phyloP scores from a whole-genome alignment of 2,329 filamentous ascomycete species.

The Ophiostoma triangulosporum region DNA sequence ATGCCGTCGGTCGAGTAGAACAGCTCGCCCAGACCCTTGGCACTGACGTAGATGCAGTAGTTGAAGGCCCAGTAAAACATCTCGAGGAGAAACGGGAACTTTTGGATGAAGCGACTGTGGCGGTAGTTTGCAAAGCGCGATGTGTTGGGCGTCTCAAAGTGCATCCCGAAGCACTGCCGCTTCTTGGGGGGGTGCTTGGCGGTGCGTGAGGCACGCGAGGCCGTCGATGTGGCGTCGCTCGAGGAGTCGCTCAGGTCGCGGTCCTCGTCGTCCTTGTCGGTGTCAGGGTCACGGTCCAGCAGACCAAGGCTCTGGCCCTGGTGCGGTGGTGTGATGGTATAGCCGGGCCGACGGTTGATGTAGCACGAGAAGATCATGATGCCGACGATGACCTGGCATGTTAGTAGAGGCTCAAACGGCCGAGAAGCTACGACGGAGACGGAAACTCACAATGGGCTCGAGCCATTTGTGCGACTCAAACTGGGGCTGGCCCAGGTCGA shows the following conservation, averaged over 20 bases:
- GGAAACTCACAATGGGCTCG: not conserved
- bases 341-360: not conserved
- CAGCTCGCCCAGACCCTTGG: not conserved
- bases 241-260: not conserved
- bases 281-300: not conserved
- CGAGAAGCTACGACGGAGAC: not conserved
- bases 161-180: not conserved
- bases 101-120: not conserved
- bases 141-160: not conserved
- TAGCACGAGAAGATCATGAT: not conserved
- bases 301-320: not conserved
- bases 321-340: not conserved
- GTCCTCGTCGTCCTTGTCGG: not conserved
- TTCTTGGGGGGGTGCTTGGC: not conserved
- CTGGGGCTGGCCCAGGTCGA: not conserved
- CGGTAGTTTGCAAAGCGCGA: not conserved
- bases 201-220: no score
- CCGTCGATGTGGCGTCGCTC: not conserved
- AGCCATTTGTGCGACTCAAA: not conserved
- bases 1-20: not conserved
- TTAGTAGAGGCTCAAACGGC: no score
- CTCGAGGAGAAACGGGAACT: not conserved
- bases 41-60: not conserved
- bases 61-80: slow-evolving; percentile 1
- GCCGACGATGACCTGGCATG: not conserved